Conservation (phyloP, 495 filamentous ascomycete genomes). For the Talaromyces adpressus region DNA sequence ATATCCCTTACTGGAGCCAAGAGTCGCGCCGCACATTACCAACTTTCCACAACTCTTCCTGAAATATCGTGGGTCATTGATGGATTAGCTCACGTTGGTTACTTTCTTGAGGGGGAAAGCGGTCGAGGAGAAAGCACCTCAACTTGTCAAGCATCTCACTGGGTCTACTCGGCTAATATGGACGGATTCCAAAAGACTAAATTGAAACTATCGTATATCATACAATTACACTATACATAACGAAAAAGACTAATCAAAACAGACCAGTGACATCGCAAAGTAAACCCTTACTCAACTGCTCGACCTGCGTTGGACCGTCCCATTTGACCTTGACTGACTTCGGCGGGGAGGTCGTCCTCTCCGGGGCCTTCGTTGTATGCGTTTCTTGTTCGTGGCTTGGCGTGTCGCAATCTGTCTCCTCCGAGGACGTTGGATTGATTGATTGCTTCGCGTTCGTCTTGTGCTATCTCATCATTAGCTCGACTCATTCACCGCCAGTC, state of each 20-base stretch:
- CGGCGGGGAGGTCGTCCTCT: constrained; percentile 21
- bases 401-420: constrained; percentile 21
- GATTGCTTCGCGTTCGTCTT: constrained; percentile 20
- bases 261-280: not conserved
- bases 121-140: too few relatives aligned
- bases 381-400: constrained; percentile 17
- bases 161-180: not conserved
- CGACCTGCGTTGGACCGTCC: constrained; percentile 35
- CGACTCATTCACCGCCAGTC: not conserved
- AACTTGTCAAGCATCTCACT: not conserved
- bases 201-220: not conserved
- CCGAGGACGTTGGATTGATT: constrained; percentile 18
- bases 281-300: constrained; percentile 3
- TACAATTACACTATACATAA: not conserved
- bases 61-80: not conserved
- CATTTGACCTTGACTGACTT: constrained; percentile 6
- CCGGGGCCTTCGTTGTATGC: constrained; percentile 24
- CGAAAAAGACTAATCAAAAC: not conserved
- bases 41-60: not conserved
- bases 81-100: not conserved
- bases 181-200: not conserved
- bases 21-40: not conserved
- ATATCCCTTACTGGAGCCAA: not conserved
- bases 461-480: constrained; percentile 9
- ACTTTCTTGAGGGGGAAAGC: not conserved